Percentiles rank a stretch among this genome's conserved stretches.
Evolutionary conservation across 345 rosid genomes (phyloP).

Genomic region (Sonneratia caseolaris): DNA sequence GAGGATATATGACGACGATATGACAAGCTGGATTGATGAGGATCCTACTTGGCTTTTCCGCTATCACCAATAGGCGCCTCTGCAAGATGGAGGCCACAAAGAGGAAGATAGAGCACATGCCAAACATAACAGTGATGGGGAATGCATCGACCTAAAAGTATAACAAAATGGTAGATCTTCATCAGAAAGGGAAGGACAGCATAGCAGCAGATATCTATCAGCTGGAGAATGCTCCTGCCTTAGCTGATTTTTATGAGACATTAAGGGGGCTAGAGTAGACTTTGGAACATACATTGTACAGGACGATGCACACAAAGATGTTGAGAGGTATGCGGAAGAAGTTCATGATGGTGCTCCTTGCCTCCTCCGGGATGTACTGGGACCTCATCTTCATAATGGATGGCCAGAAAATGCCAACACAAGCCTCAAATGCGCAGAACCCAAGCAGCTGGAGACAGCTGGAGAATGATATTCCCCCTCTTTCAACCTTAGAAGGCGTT

Average conservation of each 20-base stretch:
- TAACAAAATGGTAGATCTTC: constrained; percentile 3
- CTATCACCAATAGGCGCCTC: constrained; percentile 66
- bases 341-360: constrained; percentile 98
- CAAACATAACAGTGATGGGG: constrained; percentile 91
- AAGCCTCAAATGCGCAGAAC: constrained; percentile 84
- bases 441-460: constrained; percentile 74
- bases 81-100: constrained; percentile 77
- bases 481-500: constrained; percentile 53
- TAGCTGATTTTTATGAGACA: no score
- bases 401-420: constrained; percentile 96
- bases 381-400: constrained; percentile 99
- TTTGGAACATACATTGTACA: constrained; percentile 61
- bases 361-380: constrained; percentile 95
- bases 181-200: background rate
- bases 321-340: constrained; percentile 95
- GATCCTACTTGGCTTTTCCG: constrained; percentile 59
- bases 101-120: constrained; percentile 97
- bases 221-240: background rate
- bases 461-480: constrained; percentile 60
- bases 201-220: background rate
- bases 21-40: background rate
- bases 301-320: constrained; percentile 75
- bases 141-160: constrained; percentile 68
- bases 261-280: background rate
- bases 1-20: background rate